Conservation (phyloP, 2,329 filamentous ascomycete genomes). For the Ophiostoma pallidulum region DNA sequence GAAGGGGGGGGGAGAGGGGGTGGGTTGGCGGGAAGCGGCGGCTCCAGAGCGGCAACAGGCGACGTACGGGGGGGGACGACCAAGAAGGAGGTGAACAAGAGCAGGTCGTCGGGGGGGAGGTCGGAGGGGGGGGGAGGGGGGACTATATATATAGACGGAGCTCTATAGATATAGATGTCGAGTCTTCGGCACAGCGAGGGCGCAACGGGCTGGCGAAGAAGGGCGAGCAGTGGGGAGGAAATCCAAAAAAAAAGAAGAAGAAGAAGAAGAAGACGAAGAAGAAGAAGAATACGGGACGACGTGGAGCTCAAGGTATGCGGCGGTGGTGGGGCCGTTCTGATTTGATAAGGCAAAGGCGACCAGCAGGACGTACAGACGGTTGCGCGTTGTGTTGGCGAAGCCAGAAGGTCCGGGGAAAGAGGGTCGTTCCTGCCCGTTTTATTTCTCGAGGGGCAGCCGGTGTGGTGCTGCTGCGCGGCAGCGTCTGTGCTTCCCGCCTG, state of each 20-base stretch:
- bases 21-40: too few species aligned
- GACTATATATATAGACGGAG: background rate
- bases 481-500: conserved; percentile 10
- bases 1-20: background rate
- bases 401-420: background rate
- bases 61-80: too few species aligned
- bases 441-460: background rate
- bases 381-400: background rate
- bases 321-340: background rate
- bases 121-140: too few species aligned
- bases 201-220: background rate
- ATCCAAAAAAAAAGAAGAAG: background rate
- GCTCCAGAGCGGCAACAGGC: background rate
- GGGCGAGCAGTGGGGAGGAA: background rate
- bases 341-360: background rate
- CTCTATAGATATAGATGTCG: background rate
- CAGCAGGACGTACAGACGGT: background rate
- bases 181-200: too few species aligned
- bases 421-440: conserved; percentile 2
- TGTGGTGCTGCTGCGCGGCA: background rate
- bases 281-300: background rate
- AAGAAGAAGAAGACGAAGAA: background rate
- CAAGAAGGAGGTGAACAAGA: too few species aligned
- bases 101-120: background rate
- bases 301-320: background rate